phyloP scores from a whole-genome alignment of 2,329 filamentous ascomycete species.

The Cladorrhinum sp. region DNA sequence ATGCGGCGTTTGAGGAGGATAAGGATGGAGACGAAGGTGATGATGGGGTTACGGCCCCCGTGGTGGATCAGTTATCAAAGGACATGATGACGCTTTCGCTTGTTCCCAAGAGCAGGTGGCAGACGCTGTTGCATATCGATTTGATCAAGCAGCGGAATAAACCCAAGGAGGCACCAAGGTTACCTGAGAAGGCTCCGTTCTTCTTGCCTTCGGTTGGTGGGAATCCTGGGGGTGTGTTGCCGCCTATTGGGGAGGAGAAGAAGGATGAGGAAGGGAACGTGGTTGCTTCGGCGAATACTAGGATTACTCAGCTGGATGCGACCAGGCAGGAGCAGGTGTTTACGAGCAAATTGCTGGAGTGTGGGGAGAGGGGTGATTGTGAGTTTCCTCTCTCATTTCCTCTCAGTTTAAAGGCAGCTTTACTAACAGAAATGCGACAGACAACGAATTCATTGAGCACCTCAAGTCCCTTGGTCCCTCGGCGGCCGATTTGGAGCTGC shows the following conservation, averaged over 20 bases:
- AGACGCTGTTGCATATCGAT: constrained; percentile 89
- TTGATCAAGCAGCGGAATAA: constrained; percentile 92
- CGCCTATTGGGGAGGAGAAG: constrained; percentile 30
- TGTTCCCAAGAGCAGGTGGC: constrained; percentile 88
- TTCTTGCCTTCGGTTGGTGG: constrained; percentile 72
- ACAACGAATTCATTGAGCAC: constrained; percentile 68
- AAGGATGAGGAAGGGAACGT: constrained; percentile 36
- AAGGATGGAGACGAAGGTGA: constrained; percentile 49
- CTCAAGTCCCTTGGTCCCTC: constrained; percentile 80
- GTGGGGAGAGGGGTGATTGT: constrained; percentile 59
- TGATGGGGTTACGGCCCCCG: constrained; percentile 52
- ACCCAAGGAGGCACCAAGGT: constrained; percentile 85
- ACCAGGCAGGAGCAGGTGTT: constrained; percentile 57
- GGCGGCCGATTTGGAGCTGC: constrained; percentile 84
- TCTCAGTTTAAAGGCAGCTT: neutral
- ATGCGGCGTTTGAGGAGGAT: constrained; percentile 67
- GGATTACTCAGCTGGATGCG: constrained; percentile 66
- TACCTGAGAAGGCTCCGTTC: constrained; percentile 91
- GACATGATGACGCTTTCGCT: constrained; percentile 86
- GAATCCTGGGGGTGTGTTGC: constrained; percentile 1
- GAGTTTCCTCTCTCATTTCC: constrained; percentile 33
- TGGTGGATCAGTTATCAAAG: constrained; percentile 72
- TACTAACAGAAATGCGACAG: constrained; percentile 37
- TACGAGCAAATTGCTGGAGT: constrained; percentile 53
- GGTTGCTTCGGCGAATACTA: constrained; percentile 43